These are phyloP conservation scores for Aegle marmelos DNA, from an alignment of 345 rosid species.

Conservation along the genomic window DNA sequence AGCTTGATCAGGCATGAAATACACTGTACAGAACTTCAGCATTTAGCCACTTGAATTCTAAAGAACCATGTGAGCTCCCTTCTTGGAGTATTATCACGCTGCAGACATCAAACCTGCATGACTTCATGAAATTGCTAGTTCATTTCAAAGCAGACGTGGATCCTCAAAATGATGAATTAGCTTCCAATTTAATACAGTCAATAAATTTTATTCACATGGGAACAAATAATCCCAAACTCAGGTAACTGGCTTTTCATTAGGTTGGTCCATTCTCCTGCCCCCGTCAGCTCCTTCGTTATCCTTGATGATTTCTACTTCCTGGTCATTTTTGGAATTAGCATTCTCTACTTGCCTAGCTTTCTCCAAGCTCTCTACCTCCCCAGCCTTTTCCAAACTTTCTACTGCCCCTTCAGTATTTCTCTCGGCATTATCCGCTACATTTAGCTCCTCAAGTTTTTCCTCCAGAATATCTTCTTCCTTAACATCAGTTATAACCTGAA, in stretches of 20 bases:
- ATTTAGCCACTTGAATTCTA: background rate
- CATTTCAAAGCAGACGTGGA: background rate
- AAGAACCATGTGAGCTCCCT: background rate
- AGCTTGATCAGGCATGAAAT: background rate
- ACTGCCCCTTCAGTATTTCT: constrained; percentile 7
- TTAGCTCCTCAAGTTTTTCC: constrained; percentile 10
- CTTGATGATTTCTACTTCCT: constrained; percentile 7
- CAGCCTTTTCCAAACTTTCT: constrained; percentile 4
- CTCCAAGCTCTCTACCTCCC: constrained; percentile 5
- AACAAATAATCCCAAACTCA: constrained; percentile 13
- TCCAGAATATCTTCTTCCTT: constrained; percentile 36
- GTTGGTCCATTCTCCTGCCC: constrained; percentile 10
- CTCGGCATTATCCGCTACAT: constrained; percentile 6
- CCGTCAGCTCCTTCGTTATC: constrained; percentile 4
- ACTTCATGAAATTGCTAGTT: background rate
- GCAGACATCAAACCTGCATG: background rate
- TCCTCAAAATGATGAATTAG: background rate
- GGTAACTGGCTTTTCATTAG: constrained; percentile 5
- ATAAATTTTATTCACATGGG: constrained; percentile 3
- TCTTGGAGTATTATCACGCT: background rate
- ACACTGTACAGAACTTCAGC: background rate
- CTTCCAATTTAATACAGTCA: background rate
- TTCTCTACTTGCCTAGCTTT: constrained; percentile 8
- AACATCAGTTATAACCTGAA: constrained; percentile 34
- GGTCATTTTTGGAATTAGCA: constrained; percentile 11